Base-by-base conservation (phyloP, 1,284 basidiomycete species). In the Pholiota adiposa region DNA sequence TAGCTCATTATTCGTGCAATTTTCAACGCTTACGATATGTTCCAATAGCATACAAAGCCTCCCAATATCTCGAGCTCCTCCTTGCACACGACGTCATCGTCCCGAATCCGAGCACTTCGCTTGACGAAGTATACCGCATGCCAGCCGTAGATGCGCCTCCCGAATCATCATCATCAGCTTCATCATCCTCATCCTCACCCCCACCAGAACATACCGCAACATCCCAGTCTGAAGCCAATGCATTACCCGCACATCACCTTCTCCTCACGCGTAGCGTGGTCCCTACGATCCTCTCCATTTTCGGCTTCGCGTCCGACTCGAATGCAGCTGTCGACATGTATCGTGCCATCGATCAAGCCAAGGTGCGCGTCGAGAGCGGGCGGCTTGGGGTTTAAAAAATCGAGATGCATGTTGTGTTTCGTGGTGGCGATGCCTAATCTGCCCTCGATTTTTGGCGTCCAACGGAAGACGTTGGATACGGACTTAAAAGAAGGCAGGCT, bases 31-130 rank as follows among this genome's bases (percentile, higher is more conserved):
- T 5, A 51, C 21, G 2, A 29, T 25, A 33, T 18, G 27, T 4
- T 5, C 33, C 6, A 12, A 34, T 63, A 92, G 91, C 91, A 18
- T 90, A 86, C 73, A 87, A 82, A 71, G 84, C 88, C 9, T 90
- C 90, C 3, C 79, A 84, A 65, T 92, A 91, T 71, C 75, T 93
- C 2, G 75, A 83, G 63, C 76, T 76, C 25, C 82, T 93, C 49
- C 67, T 92, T 51, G 75, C 84, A 38, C 73, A 77, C 38, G 81
- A 81, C 3, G 72, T 79, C 23, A 83, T 93, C 54, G 74, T 83
- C 7, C 84, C 89, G 2, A 72, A 84, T 66, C 70, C 81, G 19
- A 85, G 79, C 67, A 58, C 74, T 58, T 73, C 75, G 18, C 80
- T 93, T 27, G 88, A 92, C 62, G 66, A 68, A 12, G 73, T 91